A percentile compares a stretch with the other conserved stretches of the same genome.
Evolutionary conservation across 78 protist species (phyloP).

Genomic region (Thecamonas trahens): DNA sequence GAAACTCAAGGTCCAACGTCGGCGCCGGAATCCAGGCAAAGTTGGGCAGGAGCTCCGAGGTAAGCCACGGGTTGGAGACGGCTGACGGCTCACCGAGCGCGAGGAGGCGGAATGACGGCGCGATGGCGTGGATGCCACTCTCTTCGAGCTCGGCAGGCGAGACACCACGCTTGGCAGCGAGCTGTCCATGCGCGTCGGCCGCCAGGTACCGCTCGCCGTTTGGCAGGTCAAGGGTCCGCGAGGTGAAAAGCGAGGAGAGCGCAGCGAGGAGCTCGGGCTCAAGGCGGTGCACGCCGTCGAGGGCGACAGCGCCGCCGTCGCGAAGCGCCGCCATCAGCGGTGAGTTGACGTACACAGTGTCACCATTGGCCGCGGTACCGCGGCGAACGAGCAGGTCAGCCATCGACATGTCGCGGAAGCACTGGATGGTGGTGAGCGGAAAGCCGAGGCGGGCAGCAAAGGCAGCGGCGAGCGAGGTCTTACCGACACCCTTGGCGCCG

Average conservation of each 20-base stretch:
- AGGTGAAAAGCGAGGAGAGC: too few relatives aligned
- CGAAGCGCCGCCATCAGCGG: conserved; percentile 42
- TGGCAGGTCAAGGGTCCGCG: conserved; percentile 9
- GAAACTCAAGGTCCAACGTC: not conserved
- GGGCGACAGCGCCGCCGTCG: conserved; percentile 35
- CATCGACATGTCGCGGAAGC: conserved; percentile 43
- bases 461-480: conserved; percentile 10
- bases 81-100: conserved; percentile 39
- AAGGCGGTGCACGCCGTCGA: conserved; percentile 57
- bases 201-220: conserved; percentile 47
- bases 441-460: conserved; percentile 1
- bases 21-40: too few relatives aligned
- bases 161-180: not conserved
- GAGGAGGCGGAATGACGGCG: conserved; percentile 53
- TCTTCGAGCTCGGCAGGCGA: not conserved
- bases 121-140: conserved; percentile 11
- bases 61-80: conserved; percentile 18
- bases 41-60: not conserved
- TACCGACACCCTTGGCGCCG: conserved; percentile 19
- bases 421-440: not conserved
- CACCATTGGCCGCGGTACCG: conserved; percentile 3
- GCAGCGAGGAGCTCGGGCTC: not conserved
- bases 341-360: not conserved
- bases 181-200: not conserved
- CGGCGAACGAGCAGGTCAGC: conserved; percentile 47